phyloP scores from a whole-genome alignment of 345 rosid species.

The Pugionium dolabratum region DNA sequence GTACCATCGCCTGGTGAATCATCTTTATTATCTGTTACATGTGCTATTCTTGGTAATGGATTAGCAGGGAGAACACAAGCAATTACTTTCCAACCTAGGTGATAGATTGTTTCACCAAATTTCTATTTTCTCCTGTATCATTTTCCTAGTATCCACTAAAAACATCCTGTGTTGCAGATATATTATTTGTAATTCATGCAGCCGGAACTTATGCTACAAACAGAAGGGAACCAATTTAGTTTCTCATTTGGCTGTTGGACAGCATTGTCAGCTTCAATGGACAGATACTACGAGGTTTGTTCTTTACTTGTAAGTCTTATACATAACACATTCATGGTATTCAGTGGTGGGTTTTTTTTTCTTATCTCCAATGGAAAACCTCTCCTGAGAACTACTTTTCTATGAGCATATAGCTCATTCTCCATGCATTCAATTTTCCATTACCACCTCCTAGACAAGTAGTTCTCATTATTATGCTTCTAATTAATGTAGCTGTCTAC shows the following conservation, averaged over 20 bases:
- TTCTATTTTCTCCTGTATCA: conserved; percentile 16
- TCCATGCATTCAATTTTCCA: conserved; percentile 4
- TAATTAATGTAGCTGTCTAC: conserved; percentile 11
- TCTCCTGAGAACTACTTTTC: no score
- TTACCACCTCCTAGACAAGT: conserved; percentile 8
- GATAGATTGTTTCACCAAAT: conserved; percentile 25
- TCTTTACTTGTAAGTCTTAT: conserved; percentile 20
- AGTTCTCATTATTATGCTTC: conserved; percentile 15
- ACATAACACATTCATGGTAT: conserved; percentile 12
- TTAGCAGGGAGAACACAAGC: conserved; percentile 77
- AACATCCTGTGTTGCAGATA: conserved; percentile 53
- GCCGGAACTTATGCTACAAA: conserved; percentile 73
- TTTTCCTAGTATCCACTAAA: conserved; percentile 24
- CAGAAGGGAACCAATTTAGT: conserved; percentile 80
- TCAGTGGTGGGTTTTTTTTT: background rate
- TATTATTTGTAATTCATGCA: conserved; percentile 83
- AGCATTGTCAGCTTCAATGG: conserved; percentile 88
- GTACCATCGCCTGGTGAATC: conserved; percentile 63
- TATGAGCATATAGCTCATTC: background rate
- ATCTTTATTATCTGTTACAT: conserved; percentile 71
- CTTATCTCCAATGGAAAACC: no score
- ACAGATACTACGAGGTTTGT: conserved; percentile 72
- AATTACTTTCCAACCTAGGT: conserved; percentile 90
- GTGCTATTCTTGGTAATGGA: conserved; percentile 63
- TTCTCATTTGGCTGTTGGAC: conserved; percentile 65